These are phyloP conservation scores for Mimosa pudica DNA, from an alignment of 306 rosid species.

Conservation along the genomic window DNA sequence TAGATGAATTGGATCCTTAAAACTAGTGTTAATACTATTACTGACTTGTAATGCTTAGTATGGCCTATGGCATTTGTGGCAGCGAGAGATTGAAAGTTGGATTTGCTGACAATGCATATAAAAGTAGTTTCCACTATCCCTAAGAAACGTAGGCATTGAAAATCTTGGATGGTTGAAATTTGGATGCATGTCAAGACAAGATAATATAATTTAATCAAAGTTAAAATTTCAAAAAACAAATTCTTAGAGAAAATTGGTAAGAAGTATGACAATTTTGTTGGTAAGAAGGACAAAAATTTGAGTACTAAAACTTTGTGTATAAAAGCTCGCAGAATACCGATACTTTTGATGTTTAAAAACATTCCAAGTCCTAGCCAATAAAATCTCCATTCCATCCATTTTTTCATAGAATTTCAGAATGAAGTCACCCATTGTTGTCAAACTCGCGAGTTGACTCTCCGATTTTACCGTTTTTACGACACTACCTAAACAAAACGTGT, in stretches of 20 bases:
- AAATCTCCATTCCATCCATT: too few relatives aligned
- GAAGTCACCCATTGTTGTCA: too few relatives aligned
- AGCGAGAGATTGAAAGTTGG: neutral
- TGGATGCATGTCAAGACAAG: neutral
- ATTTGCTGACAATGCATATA: neutral
- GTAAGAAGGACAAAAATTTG: too few relatives aligned
- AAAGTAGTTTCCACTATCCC: constrained; percentile 3
- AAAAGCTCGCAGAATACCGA: too few relatives aligned
- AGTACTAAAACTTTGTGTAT: too few relatives aligned
- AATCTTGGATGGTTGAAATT: neutral
- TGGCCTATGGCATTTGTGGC: neutral
- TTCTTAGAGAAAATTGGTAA: neutral
- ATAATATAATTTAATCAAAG: neutral
- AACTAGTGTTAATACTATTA: neutral
- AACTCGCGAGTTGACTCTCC: too few relatives aligned
- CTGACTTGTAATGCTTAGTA: neutral
- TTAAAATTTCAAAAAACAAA: neutral
- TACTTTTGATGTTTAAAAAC: too few relatives aligned
- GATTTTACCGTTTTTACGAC: too few relatives aligned
- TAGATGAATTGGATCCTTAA: neutral
- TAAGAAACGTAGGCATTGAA: neutral
- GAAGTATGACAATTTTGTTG: too few relatives aligned
- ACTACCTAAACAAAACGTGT: too few relatives aligned
- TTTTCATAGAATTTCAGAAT: neutral
- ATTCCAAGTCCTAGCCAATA: too few relatives aligned